These are phyloP conservation scores for Plasmodium sp. DNA, from an alignment of 169 alveolate genomes.

Conservation along the genomic window DNA sequence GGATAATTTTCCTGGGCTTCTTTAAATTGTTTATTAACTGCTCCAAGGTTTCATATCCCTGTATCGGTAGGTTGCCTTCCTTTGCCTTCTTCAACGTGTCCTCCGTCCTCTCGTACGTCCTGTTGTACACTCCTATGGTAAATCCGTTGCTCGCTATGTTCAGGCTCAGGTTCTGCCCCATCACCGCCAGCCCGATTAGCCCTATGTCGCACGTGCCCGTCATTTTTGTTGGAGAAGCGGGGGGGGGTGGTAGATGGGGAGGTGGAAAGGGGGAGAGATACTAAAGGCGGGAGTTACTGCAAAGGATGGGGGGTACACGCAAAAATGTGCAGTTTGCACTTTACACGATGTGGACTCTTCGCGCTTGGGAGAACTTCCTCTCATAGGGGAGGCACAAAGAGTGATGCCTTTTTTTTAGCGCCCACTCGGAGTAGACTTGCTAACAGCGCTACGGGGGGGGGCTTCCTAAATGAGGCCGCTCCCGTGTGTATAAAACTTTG, in stretches of 20 bases:
- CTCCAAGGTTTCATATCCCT: conserved; percentile 70
- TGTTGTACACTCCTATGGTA: conserved; percentile 84
- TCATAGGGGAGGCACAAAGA: neutral
- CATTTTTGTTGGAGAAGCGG: neutral
- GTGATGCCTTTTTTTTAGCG: neutral
- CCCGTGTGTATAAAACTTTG: neutral
- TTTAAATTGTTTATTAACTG: conserved; percentile 81
- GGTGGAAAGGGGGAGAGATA: neutral
- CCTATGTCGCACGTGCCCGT: conserved; percentile 83
- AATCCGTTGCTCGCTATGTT: conserved; percentile 85
- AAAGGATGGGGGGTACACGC: neutral
- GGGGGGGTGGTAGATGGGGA: neutral
- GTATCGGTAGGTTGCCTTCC: conserved; percentile 49
- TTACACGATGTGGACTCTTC: neutral
- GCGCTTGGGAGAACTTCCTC: neutral
- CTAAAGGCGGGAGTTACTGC: neutral
- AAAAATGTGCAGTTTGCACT: neutral
- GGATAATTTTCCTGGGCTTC: conserved; percentile 83
- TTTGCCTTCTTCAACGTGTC: conserved; percentile 76
- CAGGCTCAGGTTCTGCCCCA: conserved; percentile 87
- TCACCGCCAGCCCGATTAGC: conserved; percentile 88
- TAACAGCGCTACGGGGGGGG: neutral
- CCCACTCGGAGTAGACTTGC: neutral
- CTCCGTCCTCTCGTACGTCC: conserved; percentile 75
- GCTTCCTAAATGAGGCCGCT: neutral